These are phyloP conservation scores for Trichoderma virens DNA, from an alignment of 495 filamentous ascomycete genomes.

Conservation along the genomic window DNA sequence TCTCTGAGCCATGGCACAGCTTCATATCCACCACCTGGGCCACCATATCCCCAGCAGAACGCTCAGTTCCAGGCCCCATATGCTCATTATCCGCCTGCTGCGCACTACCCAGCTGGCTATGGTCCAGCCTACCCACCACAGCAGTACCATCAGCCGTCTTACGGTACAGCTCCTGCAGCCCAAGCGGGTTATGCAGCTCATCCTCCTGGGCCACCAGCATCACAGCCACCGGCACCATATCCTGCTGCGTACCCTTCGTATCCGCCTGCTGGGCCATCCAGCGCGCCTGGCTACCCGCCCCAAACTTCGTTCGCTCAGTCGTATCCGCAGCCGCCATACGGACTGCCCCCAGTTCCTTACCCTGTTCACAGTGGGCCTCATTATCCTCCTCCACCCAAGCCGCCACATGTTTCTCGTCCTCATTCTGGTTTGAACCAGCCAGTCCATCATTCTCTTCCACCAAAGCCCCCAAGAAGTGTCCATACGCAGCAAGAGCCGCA, in stretches of 20 bases:
- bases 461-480: neutral
- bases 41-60: conserved; percentile 6
- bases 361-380: neutral
- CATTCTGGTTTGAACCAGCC: neutral
- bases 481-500: neutral
- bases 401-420: neutral
- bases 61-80: conserved; percentile 13
- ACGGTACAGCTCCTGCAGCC: conserved; percentile 12
- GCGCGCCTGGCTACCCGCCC: conserved; percentile 15
- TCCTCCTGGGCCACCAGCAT: conserved; percentile 19
- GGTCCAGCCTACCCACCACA: conserved; percentile 19
- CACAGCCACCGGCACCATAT: conserved; percentile 14
- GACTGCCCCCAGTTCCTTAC: neutral
- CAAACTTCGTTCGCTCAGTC: conserved; percentile 12
- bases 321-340: neutral
- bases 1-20: neutral
- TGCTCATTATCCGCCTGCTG: conserved; percentile 14
- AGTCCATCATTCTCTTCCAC: neutral
- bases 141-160: conserved; percentile 15
- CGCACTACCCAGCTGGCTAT: conserved; percentile 16
- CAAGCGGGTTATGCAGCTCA: conserved; percentile 15
- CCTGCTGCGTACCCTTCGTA: conserved; percentile 1
- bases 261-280: conserved; percentile 13
- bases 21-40: conserved; percentile 15
- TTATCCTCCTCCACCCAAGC: neutral